Conservation (phyloP, 768 basidiomycete species). For the Naematelia encephala region DNA sequence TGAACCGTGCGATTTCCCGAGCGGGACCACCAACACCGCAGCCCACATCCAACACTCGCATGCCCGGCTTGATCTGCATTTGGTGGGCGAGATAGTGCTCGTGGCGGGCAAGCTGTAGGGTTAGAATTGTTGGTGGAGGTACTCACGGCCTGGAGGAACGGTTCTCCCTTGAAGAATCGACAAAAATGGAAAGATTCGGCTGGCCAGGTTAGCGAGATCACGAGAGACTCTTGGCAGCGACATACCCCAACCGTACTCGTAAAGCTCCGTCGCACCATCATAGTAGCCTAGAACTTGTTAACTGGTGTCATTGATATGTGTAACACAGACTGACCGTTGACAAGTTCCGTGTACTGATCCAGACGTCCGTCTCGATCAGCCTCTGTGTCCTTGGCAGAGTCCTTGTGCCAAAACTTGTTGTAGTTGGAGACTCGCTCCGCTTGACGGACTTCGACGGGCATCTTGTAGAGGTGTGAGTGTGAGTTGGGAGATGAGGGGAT, state of each 20-base stretch:
- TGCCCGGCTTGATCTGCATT: constrained; percentile 79
- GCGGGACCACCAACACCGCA: constrained; percentile 98
- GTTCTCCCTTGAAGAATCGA: constrained; percentile 84
- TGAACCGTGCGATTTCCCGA: constrained; percentile 86
- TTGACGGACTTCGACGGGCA: constrained; percentile 25
- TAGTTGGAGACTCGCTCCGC: constrained; percentile 54
- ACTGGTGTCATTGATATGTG: too few relatives aligned
- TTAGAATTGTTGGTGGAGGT: not conserved
- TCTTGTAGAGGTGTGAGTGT: not conserved
- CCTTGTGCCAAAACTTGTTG: constrained; percentile 86
- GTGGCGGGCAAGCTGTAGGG: constrained; percentile 69
- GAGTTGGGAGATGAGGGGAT: not conserved
- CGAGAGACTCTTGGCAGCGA: not conserved
- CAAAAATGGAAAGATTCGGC: constrained; percentile 90
- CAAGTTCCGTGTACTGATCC: constrained; percentile 82
- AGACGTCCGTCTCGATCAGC: constrained; percentile 69
- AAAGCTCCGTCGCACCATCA: constrained; percentile 90
- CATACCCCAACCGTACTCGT: constrained; percentile 69
- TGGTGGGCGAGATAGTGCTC: constrained; percentile 93
- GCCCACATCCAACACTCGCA: constrained; percentile 96
- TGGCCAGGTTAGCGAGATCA: constrained; percentile 55
- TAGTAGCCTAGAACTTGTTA: constrained; percentile 70
- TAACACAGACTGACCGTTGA: constrained; percentile 73
- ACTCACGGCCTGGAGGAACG: constrained; percentile 50
- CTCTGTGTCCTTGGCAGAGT: constrained; percentile 65